Percentiles rank a stretch among this genome's conserved stretches.
Evolutionary conservation across 2,329 filamentous ascomycete genomes (phyloP).

Genomic region (Alternaria hordeiaustralica): DNA sequence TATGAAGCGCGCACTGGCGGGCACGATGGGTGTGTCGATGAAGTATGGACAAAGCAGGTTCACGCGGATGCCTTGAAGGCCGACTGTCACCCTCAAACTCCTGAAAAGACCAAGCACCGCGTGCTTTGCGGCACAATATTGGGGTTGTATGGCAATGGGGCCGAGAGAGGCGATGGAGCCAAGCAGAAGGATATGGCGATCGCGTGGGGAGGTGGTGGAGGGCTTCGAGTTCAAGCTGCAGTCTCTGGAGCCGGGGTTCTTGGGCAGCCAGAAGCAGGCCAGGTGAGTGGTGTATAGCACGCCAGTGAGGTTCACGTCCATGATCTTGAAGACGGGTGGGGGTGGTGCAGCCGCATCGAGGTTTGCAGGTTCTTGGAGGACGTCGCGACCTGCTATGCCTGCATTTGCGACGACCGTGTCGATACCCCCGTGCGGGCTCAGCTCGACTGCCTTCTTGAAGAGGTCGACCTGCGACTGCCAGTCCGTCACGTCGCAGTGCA

Average conservation of each 20-base stretch:
- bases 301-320: constrained; percentile 69
- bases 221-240: constrained; percentile 43
- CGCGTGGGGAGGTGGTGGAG: constrained; percentile 43
- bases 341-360: constrained; percentile 56
- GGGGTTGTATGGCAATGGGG: constrained; percentile 51
- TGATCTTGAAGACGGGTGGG: constrained; percentile 59
- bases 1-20: constrained; percentile 55
- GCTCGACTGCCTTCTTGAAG: constrained; percentile 64
- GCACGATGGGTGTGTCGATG: constrained; percentile 66
- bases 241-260: constrained; percentile 54
- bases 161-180: constrained; percentile 65
- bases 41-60: constrained; percentile 75
- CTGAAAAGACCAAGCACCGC: constrained; percentile 70
- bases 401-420: constrained; percentile 72
- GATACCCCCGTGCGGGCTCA: constrained; percentile 63
- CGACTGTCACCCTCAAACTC: constrained; percentile 59
- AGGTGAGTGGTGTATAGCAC: constrained; percentile 71
- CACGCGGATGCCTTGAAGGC: constrained; percentile 62
- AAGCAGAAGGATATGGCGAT: constrained; percentile 68
- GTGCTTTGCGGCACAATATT: constrained; percentile 70
- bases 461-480: constrained; percentile 70
- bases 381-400: constrained; percentile 59
- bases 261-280: constrained; percentile 64
- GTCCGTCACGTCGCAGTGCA: constrained; percentile 69
- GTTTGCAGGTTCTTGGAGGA: constrained; percentile 58